Conservation (phyloP, 2,329 filamentous ascomycete species). For the Metarhizium sp. region DNA sequence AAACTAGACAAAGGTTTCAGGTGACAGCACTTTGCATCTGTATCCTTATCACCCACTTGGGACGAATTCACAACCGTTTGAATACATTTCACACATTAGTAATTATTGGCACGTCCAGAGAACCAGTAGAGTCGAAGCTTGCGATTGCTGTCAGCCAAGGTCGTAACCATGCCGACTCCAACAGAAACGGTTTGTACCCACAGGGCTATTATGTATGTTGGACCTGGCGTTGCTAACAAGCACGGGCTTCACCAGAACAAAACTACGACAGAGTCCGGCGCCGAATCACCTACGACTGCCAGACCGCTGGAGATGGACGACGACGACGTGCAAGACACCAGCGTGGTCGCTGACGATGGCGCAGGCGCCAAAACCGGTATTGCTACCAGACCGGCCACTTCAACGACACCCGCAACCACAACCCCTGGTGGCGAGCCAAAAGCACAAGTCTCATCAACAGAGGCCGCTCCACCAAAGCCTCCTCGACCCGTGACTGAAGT, state of each 20-base stretch:
- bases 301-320: slow-evolving; percentile 60
- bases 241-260: slow-evolving; percentile 30
- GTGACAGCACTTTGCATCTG: background rate
- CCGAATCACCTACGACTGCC: slow-evolving; percentile 58
- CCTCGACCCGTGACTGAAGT: slow-evolving; percentile 73
- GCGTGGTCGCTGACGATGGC: slow-evolving; percentile 35
- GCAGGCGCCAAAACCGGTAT: slow-evolving; percentile 12
- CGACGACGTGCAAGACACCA: slow-evolving; percentile 57
- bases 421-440: slow-evolving; percentile 18
- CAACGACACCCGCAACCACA: slow-evolving; percentile 13
- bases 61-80: background rate
- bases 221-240: slow-evolving; percentile 14
- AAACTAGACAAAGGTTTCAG: background rate
- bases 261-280: slow-evolving; percentile 29
- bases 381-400: background rate
- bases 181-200: slow-evolving; percentile 32
- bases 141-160: background rate
- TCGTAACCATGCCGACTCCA: slow-evolving; percentile 31
- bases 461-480: slow-evolving; percentile 64
- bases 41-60: background rate
- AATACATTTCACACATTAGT: background rate
- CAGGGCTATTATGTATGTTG: background rate
- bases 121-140: background rate
- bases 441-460: slow-evolving; percentile 6
- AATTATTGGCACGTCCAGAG: background rate